Evolutionary conservation across 1,284 basidiomycete species (phyloP).

Genomic region (Phylloboletellus chloephorus): DNA sequence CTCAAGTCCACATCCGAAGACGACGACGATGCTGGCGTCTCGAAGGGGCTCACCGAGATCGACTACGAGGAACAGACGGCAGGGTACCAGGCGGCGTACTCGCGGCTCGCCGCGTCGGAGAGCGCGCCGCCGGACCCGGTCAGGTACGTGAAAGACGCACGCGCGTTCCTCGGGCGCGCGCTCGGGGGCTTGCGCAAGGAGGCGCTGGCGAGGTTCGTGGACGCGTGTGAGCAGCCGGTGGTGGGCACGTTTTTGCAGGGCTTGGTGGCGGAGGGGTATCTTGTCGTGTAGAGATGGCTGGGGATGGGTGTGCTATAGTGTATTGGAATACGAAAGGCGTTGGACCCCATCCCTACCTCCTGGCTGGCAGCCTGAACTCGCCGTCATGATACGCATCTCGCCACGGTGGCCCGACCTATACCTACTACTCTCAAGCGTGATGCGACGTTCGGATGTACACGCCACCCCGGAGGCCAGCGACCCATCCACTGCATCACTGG

Average conservation of each 20-base stretch:
- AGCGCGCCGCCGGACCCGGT: conserved; percentile 51
- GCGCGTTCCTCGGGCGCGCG: conserved; percentile 46
- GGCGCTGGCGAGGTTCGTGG: conserved; percentile 35
- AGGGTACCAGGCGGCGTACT: conserved; percentile 93
- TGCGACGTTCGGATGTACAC: no score
- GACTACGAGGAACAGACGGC: conserved; percentile 87
- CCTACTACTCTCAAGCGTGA: no score
- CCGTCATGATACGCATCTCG: no score
- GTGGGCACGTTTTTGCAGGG: conserved; percentile 42
- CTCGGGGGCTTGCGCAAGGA: conserved; percentile 35
- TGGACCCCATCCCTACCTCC: no score
- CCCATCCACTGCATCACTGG: no score
- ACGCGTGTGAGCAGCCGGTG: conserved; percentile 32
- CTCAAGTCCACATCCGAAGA: conserved; percentile 44
- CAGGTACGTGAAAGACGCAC: conserved; percentile 53
- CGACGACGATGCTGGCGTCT: conserved; percentile 35
- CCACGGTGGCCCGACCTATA: no score
- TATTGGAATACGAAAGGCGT: no score
- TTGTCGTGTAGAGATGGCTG: conserved; percentile 20
- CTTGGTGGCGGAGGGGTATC: conserved; percentile 38
- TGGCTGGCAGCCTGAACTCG: no score
- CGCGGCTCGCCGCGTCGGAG: conserved; percentile 81
- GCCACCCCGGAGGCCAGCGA: no score
- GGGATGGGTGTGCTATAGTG: no score
- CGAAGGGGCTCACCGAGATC: conserved; percentile 66